These are phyloP conservation scores for Psilocybe mexicana DNA, from an alignment of 1,284 basidiomycete genomes.

Conservation along the genomic window DNA sequence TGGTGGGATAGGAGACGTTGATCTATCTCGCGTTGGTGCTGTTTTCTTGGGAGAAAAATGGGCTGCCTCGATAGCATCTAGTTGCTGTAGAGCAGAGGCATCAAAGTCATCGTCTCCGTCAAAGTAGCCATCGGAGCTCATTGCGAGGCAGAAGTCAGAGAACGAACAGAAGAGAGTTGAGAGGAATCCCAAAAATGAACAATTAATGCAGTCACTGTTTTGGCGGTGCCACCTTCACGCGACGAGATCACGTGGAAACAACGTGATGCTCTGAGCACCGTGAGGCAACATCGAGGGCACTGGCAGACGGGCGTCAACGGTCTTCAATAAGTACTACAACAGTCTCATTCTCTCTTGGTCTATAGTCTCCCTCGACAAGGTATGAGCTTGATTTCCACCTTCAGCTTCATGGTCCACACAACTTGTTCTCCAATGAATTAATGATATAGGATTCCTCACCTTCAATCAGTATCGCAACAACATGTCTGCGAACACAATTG, in stretches of 20 bases:
- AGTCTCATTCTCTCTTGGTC: no score
- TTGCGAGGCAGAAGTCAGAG: conserved; percentile 26
- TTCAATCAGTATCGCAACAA: conserved; percentile 23
- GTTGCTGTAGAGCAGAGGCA: conserved; percentile 52
- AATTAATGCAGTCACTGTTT: conserved; percentile 3
- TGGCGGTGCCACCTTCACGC: conserved; percentile 19
- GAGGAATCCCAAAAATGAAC: background rate
- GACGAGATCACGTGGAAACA: conserved; percentile 29
- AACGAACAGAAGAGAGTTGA: conserved; percentile 3
- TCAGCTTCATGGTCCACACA: background rate
- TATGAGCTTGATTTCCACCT: no score
- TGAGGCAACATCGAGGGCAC: no score
- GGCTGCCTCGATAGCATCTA: conserved; percentile 69
- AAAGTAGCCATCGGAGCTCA: conserved; percentile 72
- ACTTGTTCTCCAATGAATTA: background rate
- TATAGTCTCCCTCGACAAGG: no score
- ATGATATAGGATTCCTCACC: background rate
- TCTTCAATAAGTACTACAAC: no score
- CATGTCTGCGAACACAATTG: conserved; percentile 62
- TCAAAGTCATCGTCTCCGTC: conserved; percentile 57
- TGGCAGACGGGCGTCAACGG: background rate
- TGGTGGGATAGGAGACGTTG: conserved; percentile 16
- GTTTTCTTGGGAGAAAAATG: conserved; percentile 34
- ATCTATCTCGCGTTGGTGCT: background rate
- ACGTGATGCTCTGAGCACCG: background rate